These are phyloP conservation scores for barley (Hordeum vulgare) DNA, from an alignment of 176 grass and related monocot genomes.

Conservation along the genomic window MorexV3_pseudomolecules_assembly NC_058519.1:56825701-56826200, in stretches of 20 bases:
- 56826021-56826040: slow-evolving; percentile 99
- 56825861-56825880: not conserved
- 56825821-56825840: slow-evolving; percentile 21
- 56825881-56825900: too few relatives aligned
- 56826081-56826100: slow-evolving; percentile 3
- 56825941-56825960: slow-evolving; percentile 22
- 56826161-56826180: slow-evolving; percentile 97
- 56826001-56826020: slow-evolving; percentile 95
- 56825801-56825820: slow-evolving; percentile 23
- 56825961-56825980: slow-evolving; percentile 63
- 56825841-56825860: slow-evolving; percentile 16
- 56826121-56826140: slow-evolving; percentile 22
- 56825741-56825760: not conserved
- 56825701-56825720: not conserved
- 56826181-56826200: slow-evolving; percentile 81
- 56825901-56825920: not conserved
- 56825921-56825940: slow-evolving; percentile 15
- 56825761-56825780: slow-evolving; percentile 19
- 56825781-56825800: slow-evolving; percentile 7
- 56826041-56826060: slow-evolving; percentile 93
- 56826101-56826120: not conserved
- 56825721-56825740: slow-evolving; percentile 12
- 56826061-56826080: slow-evolving; percentile 67
- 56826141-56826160: slow-evolving; percentile 36
- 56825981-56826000: slow-evolving; percentile 99